Percentiles rank a stretch among this genome's conserved stretches.
phyloP scores from a whole-genome alignment of 208 protist species.

The Leishmania tropica region DNA sequence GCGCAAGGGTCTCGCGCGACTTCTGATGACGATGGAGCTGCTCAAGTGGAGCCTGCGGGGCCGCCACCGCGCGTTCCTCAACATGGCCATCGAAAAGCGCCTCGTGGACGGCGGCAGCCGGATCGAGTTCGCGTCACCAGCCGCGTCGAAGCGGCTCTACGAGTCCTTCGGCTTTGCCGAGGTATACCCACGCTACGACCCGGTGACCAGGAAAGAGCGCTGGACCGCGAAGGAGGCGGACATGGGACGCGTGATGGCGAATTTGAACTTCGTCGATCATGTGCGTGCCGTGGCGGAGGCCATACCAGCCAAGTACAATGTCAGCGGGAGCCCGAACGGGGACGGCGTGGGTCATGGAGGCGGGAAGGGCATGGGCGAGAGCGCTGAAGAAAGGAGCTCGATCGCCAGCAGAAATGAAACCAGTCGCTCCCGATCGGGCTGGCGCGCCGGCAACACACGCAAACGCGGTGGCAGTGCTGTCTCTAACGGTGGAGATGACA shows the following conservation, averaged over 20 bases:
- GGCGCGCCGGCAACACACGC: not conserved
- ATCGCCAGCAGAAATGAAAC: not conserved
- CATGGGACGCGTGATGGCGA: constrained; percentile 84
- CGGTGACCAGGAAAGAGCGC: constrained; percentile 54
- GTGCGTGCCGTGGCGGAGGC: constrained; percentile 27
- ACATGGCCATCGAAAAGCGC: constrained; percentile 88
- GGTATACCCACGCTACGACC: constrained; percentile 79
- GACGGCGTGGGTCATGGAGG: not conserved
- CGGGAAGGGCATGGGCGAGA: not conserved
- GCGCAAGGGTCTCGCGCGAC: constrained; percentile 52
- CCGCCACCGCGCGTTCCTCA: constrained; percentile 71
- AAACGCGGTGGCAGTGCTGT: constrained; percentile 3
- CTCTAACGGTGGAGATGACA: not conserved
- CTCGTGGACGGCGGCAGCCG: constrained; percentile 63
- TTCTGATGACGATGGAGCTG: constrained; percentile 78
- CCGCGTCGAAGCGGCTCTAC: constrained; percentile 68
- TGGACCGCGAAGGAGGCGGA: constrained; percentile 85
- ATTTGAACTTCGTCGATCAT: constrained; percentile 57
- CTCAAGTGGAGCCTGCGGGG: constrained; percentile 80
- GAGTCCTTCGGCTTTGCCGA: constrained; percentile 75
- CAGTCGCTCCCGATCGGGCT: not conserved
- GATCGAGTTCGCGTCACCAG: constrained; percentile 63
- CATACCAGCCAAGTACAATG: constrained; percentile 11
- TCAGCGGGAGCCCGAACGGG: not conserved
- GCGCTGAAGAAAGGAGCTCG: not conserved